Percentiles rank a stretch among this genome's conserved stretches.
These are phyloP conservation scores for Metarhizium rileyi DNA, from an alignment of 2,329 filamentous ascomycete species.

Conservation along the genomic window DNA sequence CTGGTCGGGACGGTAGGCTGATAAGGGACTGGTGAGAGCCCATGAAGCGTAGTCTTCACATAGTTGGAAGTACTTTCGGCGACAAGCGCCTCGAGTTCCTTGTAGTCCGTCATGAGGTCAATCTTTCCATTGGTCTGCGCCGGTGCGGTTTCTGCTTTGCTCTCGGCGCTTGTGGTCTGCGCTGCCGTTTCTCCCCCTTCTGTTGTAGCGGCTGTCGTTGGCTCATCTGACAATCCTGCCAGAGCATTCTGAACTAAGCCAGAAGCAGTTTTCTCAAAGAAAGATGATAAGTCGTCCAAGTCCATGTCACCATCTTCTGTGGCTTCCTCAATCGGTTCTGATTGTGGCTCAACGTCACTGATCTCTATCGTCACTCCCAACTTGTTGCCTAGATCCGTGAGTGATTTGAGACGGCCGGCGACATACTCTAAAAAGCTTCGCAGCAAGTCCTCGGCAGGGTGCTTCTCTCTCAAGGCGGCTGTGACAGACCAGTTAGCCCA, in stretches of 20 bases:
- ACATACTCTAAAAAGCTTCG: constrained; percentile 23
- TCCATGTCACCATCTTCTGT: constrained; percentile 24
- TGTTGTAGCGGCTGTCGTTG: constrained; percentile 6
- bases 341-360: constrained; percentile 16
- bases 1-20: constrained; percentile 31
- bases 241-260: constrained; percentile 31
- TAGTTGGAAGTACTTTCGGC: constrained; percentile 36
- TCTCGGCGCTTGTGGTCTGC: constrained; percentile 16
- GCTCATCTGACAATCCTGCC: constrained; percentile 25
- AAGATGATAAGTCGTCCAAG: constrained; percentile 30
- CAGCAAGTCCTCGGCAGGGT: constrained; percentile 30
- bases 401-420: constrained; percentile 22
- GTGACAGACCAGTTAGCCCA: neutral
- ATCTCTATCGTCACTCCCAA: constrained; percentile 26
- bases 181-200: constrained; percentile 14
- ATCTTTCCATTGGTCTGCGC: constrained; percentile 21
- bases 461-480: constrained; percentile 26
- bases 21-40: constrained; percentile 32
- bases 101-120: constrained; percentile 28
- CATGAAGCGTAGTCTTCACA: constrained; percentile 33
- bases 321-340: constrained; percentile 16
- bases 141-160: constrained; percentile 13
- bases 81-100: constrained; percentile 33
- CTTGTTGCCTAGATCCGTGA: constrained; percentile 23
- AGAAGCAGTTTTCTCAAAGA: constrained; percentile 32